These are phyloP conservation scores for Paramecium sonneborni DNA, from an alignment of 73 alveolate genomes.

Conservation along the genomic window DNA sequence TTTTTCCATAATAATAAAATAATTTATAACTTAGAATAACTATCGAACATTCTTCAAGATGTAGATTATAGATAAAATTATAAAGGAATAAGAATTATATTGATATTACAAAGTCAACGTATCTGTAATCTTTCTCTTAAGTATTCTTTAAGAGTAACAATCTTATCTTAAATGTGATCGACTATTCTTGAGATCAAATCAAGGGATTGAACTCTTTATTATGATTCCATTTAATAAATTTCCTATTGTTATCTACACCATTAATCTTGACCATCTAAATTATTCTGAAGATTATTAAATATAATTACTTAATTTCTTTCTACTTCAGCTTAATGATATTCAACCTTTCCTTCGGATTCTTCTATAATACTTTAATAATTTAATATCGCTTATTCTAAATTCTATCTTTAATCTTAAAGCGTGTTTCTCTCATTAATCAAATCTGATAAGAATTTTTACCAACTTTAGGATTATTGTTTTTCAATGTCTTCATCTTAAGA, in stretches of 20 bases:
- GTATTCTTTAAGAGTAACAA: constrained; percentile 46
- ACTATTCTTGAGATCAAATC: constrained; percentile 31
- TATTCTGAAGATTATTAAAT: neutral
- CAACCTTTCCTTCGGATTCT: constrained; percentile 58
- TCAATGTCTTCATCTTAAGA: constrained; percentile 55
- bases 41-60: neutral
- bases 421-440: constrained; percentile 29
- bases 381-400: constrained; percentile 49
- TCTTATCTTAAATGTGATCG: constrained; percentile 45
- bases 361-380: constrained; percentile 33
- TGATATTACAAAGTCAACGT: neutral
- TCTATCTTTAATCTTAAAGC: constrained; percentile 27
- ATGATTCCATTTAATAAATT: constrained; percentile 19
- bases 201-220: neutral
- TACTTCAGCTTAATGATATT: constrained; percentile 9
- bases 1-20: constrained; percentile 2
- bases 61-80: neutral
- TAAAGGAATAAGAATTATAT: neutral
- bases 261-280: constrained; percentile 44
- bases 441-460: constrained; percentile 46
- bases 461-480: neutral
- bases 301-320: constrained; percentile 46
- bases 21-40: neutral
- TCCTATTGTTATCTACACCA: constrained; percentile 56
- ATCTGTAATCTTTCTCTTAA: constrained; percentile 47